Evolutionary conservation across 2,329 filamentous ascomycete species (phyloP).

Genomic region (Hypocrella siamensis): DNA sequence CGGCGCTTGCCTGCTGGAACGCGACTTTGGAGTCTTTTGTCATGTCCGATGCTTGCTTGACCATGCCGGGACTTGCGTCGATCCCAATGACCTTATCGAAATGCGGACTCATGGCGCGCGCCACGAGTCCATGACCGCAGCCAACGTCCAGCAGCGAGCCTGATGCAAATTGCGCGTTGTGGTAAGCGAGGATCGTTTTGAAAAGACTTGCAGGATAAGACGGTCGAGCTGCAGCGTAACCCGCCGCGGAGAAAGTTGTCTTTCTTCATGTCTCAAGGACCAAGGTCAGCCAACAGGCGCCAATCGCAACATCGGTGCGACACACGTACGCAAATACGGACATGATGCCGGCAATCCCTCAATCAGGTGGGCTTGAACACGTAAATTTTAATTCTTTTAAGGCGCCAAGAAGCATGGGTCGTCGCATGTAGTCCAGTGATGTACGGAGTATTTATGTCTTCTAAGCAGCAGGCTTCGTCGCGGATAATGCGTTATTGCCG

Average conservation of each 20-base stretch:
- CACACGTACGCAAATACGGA: constrained; percentile 29
- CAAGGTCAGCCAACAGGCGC: constrained; percentile 1
- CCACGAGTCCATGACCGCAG: constrained; percentile 43
- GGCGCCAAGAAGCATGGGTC: too few species aligned
- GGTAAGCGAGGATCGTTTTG: constrained; percentile 35
- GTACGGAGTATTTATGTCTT: too few species aligned
- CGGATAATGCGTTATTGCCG: too few species aligned
- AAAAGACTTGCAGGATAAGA: constrained; percentile 40
- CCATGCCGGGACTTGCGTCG: constrained; percentile 43
- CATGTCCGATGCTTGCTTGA: constrained; percentile 29
- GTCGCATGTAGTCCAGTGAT: too few species aligned
- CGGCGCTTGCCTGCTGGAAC: constrained; percentile 34
- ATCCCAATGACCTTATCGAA: constrained; percentile 36
- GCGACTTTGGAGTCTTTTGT: constrained; percentile 26
- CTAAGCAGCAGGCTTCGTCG: too few species aligned
- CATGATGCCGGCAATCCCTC: constrained; percentile 19
- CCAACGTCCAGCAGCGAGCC: constrained; percentile 40
- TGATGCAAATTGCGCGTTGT: constrained; percentile 19
- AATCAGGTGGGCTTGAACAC: too few species aligned
- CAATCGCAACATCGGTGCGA: not conserved
- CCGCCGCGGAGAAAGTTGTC: constrained; percentile 36
- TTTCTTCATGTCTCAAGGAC: constrained; percentile 28
- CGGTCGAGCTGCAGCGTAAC: constrained; percentile 45
- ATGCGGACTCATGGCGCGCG: constrained; percentile 33
- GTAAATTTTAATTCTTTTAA: too few species aligned